Evolutionary conservation across 768 basidiomycete species (phyloP), one percentile per base, ranked within the genome.

Genomic region (Phaeolepiota aurea): DNA sequence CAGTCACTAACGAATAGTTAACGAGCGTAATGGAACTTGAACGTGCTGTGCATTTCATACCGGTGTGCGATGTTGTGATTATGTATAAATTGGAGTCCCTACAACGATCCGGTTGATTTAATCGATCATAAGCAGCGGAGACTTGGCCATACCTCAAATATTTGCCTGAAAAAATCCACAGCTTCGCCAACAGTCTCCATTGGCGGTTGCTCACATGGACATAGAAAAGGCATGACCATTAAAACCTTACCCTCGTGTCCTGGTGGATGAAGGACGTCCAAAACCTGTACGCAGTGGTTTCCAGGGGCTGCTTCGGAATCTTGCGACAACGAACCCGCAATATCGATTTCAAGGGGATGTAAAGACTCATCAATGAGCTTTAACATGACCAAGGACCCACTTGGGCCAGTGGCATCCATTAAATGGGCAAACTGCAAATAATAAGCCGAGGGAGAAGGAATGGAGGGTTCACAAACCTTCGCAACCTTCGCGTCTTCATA

Each of bases 31-130:
- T n/a, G n/a, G n/a, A n/a, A n/a, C n/a, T n/a, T n/a, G n/a, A n/a
- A n/a, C n/a, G n/a, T n/a, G n/a, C n/a, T n/a, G n/a, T n/a, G n/a
- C n/a, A n/a, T n/a, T n/a, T 15, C 38, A 15, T 14, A 35, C 33
- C 33, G 16, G 15, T 61, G 59, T 10, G 57, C 57, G 5, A 64
- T 52, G 40, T 47, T 20, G 19, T 55, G 42, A 11, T 53, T 25
- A 40, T 64, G 62, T 52, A 64, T 55, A 42, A 58, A 59, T 42
- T 57, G 49, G 11, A 64, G 18, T 10, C 60, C 59, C 62, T 63
- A 35, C 1, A 28, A 13, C 4, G 3, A 12, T 45, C 2, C 2
- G 25, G 25, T 28, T 28, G n/a, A 28, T 7, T 28, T 28, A 7
- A n/a, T 28, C 25, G n/a, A 28, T 28, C n/a, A 28, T 7, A 28